A percentile compares a stretch with the other conserved stretches of the same genome.
phyloP scores from a whole-genome alignment of 345 rosid genomes.

The Dimocarpus longan region DNA sequence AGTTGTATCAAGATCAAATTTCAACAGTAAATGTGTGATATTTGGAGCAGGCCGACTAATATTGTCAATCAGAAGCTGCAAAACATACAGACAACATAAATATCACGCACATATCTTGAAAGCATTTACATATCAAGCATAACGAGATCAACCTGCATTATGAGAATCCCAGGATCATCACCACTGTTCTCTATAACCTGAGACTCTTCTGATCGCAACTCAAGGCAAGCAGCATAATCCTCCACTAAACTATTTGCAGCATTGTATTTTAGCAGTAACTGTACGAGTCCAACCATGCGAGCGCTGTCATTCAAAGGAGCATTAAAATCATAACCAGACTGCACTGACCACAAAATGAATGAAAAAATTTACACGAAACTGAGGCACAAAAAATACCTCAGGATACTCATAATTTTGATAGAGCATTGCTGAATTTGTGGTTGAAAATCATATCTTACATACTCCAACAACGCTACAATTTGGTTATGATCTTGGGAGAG shows the following conservation, averaged over 20 bases:
- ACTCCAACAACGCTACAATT: conserved; percentile 79
- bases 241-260: conserved; percentile 69
- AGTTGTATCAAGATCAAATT: conserved; percentile 78
- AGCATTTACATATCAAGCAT: conserved; percentile 1
- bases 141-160: conserved; percentile 71
- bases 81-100: not conserved
- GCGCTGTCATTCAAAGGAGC: conserved; percentile 53
- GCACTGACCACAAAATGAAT: conserved; percentile 6
- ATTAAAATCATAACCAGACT: conserved; percentile 15
- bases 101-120: conserved; percentile 1
- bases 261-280: conserved; percentile 73
- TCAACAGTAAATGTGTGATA: conserved; percentile 86
- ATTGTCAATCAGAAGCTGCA: conserved; percentile 86
- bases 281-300: conserved; percentile 90
- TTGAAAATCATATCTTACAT: conserved; percentile 85
- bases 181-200: conserved; percentile 65
- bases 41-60: conserved; percentile 90
- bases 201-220: conserved; percentile 72
- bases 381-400: conserved; percentile 50
- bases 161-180: conserved; percentile 83
- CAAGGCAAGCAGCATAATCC: conserved; percentile 96
- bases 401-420: conserved; percentile 80
- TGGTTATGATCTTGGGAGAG: conserved; percentile 94
- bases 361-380: not conserved
- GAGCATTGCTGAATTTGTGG: conserved; percentile 81